Evolutionary conservation across 1,139 yeast genomes (phyloP).

Genomic region (Debaryomyces udenii): DNA sequence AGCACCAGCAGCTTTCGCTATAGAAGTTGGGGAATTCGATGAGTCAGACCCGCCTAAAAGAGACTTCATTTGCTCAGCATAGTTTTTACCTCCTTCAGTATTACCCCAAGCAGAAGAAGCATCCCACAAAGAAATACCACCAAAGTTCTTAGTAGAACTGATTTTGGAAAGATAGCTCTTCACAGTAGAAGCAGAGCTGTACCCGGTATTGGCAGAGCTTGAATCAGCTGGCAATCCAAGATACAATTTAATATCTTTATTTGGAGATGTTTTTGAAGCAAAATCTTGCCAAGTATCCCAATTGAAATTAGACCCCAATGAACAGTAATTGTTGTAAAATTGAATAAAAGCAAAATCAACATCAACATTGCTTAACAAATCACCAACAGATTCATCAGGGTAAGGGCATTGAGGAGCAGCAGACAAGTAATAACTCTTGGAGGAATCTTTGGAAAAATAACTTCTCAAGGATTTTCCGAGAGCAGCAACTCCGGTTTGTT

Average conservation of each 20-base stretch:
- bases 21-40: conserved; percentile 15
- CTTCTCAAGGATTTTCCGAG: conserved; percentile 62
- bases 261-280: conserved; percentile 67
- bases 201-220: conserved; percentile 61
- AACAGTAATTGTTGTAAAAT: conserved; percentile 90
- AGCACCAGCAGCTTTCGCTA: conserved; percentile 8
- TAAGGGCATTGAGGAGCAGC: conserved; percentile 97
- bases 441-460: conserved; percentile 53
- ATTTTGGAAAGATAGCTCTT: conserved; percentile 28
- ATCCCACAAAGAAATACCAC: conserved; percentile 92
- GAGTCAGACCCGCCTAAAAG: conserved; percentile 12
- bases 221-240: conserved; percentile 76
- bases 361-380: conserved; percentile 58
- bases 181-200: conserved; percentile 25
- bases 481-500: conserved; percentile 60
- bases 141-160: conserved; percentile 54
- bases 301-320: conserved; percentile 63
- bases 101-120: conserved; percentile 78
- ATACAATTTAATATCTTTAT: conserved; percentile 62
- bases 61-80: conserved; percentile 44
- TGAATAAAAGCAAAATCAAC: conserved; percentile 90
- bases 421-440: conserved; percentile 72
- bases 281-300: conserved; percentile 82
- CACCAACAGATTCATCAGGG: conserved; percentile 86
- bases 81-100: conserved; percentile 45